These are phyloP conservation scores for Dendrocalamus sinicus DNA, from an alignment of 176 grass and related monocot species.

Conservation along the genomic window DNA sequence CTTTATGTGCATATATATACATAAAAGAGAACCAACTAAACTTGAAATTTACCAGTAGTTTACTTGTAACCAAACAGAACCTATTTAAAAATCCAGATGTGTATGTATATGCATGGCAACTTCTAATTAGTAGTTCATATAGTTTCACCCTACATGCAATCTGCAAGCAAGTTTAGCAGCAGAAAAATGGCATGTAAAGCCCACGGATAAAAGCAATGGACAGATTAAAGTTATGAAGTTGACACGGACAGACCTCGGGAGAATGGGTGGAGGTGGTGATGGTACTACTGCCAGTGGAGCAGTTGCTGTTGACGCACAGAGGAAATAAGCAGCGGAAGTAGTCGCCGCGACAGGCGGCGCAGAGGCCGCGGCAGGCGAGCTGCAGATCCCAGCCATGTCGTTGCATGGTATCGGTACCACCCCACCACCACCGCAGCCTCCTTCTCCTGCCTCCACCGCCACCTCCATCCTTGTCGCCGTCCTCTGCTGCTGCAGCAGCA, in stretches of 20 bases:
- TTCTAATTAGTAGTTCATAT: background rate
- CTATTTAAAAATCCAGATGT: background rate
- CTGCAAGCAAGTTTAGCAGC: background rate
- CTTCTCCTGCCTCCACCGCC: slow-evolving; percentile 32
- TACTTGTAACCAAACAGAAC: background rate
- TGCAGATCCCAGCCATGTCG: slow-evolving; percentile 53
- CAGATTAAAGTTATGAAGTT: slow-evolving; percentile 18
- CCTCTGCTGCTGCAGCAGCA: slow-evolving; percentile 28
- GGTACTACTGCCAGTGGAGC: slow-evolving; percentile 49
- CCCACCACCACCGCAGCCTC: slow-evolving; percentile 34
- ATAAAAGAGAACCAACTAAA: background rate
- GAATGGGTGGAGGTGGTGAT: slow-evolving; percentile 50
- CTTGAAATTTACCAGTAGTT: background rate
- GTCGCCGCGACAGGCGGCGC: slow-evolving; percentile 41
- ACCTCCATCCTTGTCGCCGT: slow-evolving; percentile 38
- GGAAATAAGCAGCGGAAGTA: slow-evolving; percentile 50
- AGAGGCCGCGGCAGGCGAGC: slow-evolving; percentile 39
- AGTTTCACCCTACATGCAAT: background rate
- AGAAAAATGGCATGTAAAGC: slow-evolving; percentile 22
- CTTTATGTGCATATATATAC: background rate
- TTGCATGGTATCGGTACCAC: slow-evolving; percentile 38
- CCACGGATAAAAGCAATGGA: slow-evolving; percentile 19
- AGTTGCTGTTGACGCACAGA: slow-evolving; percentile 48
- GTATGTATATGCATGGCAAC: background rate
- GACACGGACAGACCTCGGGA: slow-evolving; percentile 46